These are phyloP conservation scores for Russula sp. DNA, from an alignment of 768 basidiomycete species.

Conservation along the genomic window DNA sequence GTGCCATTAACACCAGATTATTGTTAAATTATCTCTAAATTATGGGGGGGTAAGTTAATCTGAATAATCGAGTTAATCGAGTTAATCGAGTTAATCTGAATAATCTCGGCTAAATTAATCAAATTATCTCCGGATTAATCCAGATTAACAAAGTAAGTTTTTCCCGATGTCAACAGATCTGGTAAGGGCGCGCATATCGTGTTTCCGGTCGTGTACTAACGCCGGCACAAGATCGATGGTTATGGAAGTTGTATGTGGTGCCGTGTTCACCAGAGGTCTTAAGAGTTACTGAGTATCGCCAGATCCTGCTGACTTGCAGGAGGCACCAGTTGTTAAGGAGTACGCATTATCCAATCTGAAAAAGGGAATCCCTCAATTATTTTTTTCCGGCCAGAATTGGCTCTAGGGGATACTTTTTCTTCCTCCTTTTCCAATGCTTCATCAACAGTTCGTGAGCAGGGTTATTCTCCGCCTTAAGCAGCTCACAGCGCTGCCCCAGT, in stretches of 20 bases:
- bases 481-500: conserved; percentile 36
- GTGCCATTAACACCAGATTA: too few relatives aligned
- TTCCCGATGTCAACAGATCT: conserved; percentile 13
- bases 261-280: not conserved
- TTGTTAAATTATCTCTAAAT: too few relatives aligned
- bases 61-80: too few relatives aligned
- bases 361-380: not conserved
- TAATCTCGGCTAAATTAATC: too few relatives aligned
- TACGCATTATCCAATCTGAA: conserved; percentile 32
- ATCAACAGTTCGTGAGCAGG: conserved; percentile 52
- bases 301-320: conserved; percentile 81
- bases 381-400: too few relatives aligned
- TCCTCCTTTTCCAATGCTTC: conserved; percentile 91
- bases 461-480: conserved; percentile 8
- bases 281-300: conserved; percentile 13
- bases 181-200: conserved; percentile 2
- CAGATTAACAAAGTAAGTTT: too few relatives aligned
- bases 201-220: not conserved
- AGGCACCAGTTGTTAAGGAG: conserved; percentile 65
- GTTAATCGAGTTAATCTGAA: too few relatives aligned
- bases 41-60: too few relatives aligned
- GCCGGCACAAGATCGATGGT: conserved; percentile 58
- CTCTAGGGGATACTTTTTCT: conserved; percentile 83
- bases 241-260: conserved; percentile 69
- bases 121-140: too few relatives aligned